Base-by-base conservation (phyloP, 306 rosid species). In the Rosa rugosa region DNA sequence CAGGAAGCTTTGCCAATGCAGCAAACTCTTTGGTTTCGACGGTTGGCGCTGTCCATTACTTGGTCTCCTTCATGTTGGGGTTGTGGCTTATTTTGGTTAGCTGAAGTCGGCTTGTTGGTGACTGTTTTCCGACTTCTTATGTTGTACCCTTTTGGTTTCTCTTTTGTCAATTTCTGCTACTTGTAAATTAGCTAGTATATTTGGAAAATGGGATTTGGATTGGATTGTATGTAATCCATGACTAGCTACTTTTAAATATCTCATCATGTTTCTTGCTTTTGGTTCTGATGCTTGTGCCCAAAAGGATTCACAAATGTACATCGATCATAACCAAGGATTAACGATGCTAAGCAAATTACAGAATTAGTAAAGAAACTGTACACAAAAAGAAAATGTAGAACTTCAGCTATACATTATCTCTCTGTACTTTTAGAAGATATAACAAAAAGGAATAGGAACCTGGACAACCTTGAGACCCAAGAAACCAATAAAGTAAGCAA, bases 1-100 rank as follows among this genome's bases (percentile, higher is more conserved):
- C 82, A 20, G 97, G 94, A n/a, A 74, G 77, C 82, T 88, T 89
- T 27, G 79, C 90, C 6, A 73, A 85, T 68, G 88, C 89, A 5
- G 40, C 42, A 77, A 3, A 6, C 10, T 75, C 85, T 64, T 40
- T 73, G 70, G 81, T 74, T 44, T 71, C 77, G 5, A 1, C 31
- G 10, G 63, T 77, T 22, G 77, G 80, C 22, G 12, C 46, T 4
- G 75, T 51, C 20, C 78, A 34, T 36, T 79, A 2, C 34, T n/a
- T 77, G 63, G 9, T 76, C 38, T 17, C 77, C 3, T 49, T 77
- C 18, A 81, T 85, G 46, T 77, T 82, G 12, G 87, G 75, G 16
- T 2, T 62, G 41, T 17, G 80, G 64, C 0, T 80, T 77, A 3
- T 71, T 68, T 47, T 79, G 12, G 22, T 25, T 42, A 31, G 79